A percentile compares a stretch with the other conserved stretches of the same genome.
phyloP scores from a whole-genome alignment of 176 grass and related monocot genomes.

The Leersia perrieri region DNA sequence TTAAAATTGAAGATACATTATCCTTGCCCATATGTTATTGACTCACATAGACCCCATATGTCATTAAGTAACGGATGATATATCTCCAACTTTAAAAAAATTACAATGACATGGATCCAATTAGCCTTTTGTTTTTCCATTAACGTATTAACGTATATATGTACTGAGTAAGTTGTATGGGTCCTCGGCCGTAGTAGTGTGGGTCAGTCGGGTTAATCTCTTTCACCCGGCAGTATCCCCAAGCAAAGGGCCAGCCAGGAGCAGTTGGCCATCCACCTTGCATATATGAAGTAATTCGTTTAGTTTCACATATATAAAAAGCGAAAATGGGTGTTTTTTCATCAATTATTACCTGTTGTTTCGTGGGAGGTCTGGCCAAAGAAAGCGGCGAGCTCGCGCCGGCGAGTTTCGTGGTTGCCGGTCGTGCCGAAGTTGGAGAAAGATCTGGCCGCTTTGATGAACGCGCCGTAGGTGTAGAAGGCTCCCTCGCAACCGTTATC shows the following conservation, averaged over 20 bases:
- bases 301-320: no score
- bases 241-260: constrained; percentile 27
- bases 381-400: constrained; percentile 53
- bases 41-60: no score
- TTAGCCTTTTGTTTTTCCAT: no score
- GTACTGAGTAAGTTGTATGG: constrained; percentile 54
- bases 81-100: no score
- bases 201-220: not conserved
- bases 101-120: no score
- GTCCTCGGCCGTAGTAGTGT: constrained; percentile 49
- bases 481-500: no score
- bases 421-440: constrained; percentile 30
- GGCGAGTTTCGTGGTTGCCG: not conserved
- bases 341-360: constrained; percentile 50
- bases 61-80: no score
- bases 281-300: no score
- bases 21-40: no score
- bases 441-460: constrained; percentile 36
- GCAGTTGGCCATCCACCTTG: not conserved
- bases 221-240: constrained; percentile 57
- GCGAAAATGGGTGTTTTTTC: no score
- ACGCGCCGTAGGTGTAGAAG: constrained; percentile 46
- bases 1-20: no score
- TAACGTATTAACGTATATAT: no score
- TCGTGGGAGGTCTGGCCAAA: constrained; percentile 61